Evolutionary conservation across 768 basidiomycete species (phyloP), one percentile per base, ranked within the genome.

Genomic region (Trametes cingulata): DNA sequence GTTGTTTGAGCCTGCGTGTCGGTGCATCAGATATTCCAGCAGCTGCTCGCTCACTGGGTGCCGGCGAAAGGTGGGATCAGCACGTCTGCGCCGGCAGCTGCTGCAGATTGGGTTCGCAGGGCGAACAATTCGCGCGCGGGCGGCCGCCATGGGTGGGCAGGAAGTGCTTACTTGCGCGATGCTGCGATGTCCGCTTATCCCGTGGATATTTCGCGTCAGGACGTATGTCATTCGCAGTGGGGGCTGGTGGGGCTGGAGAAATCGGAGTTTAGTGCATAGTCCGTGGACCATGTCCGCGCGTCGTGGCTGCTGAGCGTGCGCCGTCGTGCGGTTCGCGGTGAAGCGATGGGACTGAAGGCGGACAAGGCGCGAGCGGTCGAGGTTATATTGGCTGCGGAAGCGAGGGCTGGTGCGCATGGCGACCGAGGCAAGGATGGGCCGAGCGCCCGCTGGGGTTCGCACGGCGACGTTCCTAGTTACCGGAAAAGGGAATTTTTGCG

Each of bases 391-490:
- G 24, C 45, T 14, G 52, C 24, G 41, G 36, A 12, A 39, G 19
- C 29, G 36, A 39, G 22, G 22, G 56, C 12, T 48, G 25, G 57
- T 58, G 27, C 41, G 29, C 58, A 52, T 48, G 51, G 39, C 51
- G 52, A 60, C 45, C 51, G 52, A 60, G 9, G 43, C 37, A 60
- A 52, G 27, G 58, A 19, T 47, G 22, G 6, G 17, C 58, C 58
- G 14, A 43, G 39, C 58, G 58, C 58, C 39, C 43, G 17, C 22
- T 19, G 5, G 36, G n/a, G 15, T 29, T 50, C 56, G 42, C 53
- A 43, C 48, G 53, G 53, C 39, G 53, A 55, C 46, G 41, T 61
- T 51, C 60, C 20, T 55, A 51, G 53, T 61, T 61, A 61, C 60
- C 24, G 41, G 4, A 61, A 43, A 48, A 37, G 53, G 60, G 17